Percentiles rank a stretch among this genome's conserved stretches.
phyloP scores from a whole-genome alignment of 345 rosid genomes.

The Salix caprea region DNA sequence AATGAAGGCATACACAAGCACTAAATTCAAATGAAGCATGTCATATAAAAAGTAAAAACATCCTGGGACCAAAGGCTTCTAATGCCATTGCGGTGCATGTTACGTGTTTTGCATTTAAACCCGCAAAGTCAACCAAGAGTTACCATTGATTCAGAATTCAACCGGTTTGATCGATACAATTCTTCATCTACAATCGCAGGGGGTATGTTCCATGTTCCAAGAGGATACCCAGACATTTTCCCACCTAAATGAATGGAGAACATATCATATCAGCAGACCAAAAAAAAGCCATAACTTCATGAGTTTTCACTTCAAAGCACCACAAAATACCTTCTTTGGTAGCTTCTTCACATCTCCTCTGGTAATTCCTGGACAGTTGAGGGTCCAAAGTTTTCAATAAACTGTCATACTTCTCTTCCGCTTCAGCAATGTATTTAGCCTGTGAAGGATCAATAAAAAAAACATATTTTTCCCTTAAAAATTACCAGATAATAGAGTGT shows the following conservation, averaged over 20 bases:
- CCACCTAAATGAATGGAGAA: conserved; percentile 44
- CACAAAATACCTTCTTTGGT: conserved; percentile 65
- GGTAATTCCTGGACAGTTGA: conserved; percentile 50
- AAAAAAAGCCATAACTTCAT: neutral
- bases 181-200: conserved; percentile 60
- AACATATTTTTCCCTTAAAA: too few species aligned
- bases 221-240: conserved; percentile 45
- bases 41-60: neutral
- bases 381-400: conserved; percentile 57
- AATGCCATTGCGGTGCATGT: too few species aligned
- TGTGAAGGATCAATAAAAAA: conserved; percentile 14
- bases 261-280: neutral
- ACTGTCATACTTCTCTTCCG: conserved; percentile 60
- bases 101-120: neutral
- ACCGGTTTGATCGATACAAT: conserved; percentile 35
- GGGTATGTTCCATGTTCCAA: conserved; percentile 84
- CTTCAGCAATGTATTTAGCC: conserved; percentile 71
- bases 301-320: neutral
- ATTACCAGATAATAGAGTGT: neutral
- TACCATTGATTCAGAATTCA: neutral
- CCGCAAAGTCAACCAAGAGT: neutral
- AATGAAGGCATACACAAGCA: neutral
- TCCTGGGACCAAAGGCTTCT: neutral
- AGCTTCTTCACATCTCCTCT: conserved; percentile 83
- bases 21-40: neutral